These are phyloP conservation scores for Hyaloscypha hepaticicola DNA, from an alignment of 495 filamentous ascomycete species.

Conservation along the genomic window DNA sequence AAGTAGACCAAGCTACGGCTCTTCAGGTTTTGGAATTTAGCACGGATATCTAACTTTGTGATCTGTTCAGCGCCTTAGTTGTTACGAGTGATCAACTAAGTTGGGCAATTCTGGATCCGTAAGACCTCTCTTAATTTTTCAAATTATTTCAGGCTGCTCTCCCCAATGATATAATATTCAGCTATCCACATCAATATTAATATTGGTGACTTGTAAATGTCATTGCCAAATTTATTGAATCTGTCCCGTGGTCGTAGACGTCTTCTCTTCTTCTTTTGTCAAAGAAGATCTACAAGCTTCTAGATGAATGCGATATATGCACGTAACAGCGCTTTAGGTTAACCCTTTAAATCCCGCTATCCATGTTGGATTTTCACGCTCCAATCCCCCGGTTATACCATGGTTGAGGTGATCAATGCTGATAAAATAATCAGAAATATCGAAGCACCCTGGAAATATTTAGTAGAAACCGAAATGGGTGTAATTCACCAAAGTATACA, in stretches of 20 bases:
- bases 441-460: not conserved
- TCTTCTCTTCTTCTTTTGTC: not conserved
- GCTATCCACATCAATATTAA: not conserved
- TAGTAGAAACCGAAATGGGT: too few species aligned
- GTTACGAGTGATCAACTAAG: not conserved
- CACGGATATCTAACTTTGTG: not conserved
- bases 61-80: not conserved
- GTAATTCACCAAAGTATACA: too few species aligned
- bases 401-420: not conserved
- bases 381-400: not conserved
- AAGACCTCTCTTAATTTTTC: too few species aligned
- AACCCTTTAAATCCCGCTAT: not conserved
- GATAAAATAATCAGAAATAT: not conserved
- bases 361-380: not conserved
- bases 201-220: not conserved
- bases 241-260: not conserved
- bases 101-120: too few species aligned
- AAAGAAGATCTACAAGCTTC: not conserved
- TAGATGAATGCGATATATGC: not conserved
- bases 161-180: not conserved
- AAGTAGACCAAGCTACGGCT: not conserved
- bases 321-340: not conserved
- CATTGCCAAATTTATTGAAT: not conserved
- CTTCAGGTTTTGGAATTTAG: not conserved
- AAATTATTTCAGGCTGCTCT: too few species aligned